phyloP scores from a whole-genome alignment of 495 filamentous ascomycete genomes.

The Tetracladium setigerum region DNA sequence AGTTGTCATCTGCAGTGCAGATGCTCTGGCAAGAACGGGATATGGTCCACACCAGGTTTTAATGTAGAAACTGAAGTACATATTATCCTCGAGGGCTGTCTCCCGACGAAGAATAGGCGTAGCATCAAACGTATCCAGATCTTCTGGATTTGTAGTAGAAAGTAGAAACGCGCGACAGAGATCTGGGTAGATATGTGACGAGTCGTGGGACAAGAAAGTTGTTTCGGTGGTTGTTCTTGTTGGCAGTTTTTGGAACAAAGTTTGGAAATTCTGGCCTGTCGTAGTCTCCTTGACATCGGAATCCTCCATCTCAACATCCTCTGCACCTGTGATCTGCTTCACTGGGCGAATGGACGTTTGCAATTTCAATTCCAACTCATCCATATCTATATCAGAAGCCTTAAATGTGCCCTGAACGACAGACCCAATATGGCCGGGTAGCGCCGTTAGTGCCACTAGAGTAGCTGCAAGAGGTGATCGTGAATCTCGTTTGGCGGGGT shows the following conservation, averaged over 20 bases:
- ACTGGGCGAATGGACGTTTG: conserved; percentile 52
- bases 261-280: conserved; percentile 10
- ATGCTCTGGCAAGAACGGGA: conserved; percentile 55
- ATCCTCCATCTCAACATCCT: conserved; percentile 48
- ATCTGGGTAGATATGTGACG: conserved; percentile 38
- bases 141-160: conserved; percentile 39
- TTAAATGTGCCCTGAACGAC: conserved; percentile 51
- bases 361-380: conserved; percentile 61
- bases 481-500: conserved; percentile 37
- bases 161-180: conserved; percentile 58
- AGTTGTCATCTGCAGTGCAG: conserved; percentile 57
- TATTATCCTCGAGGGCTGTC: conserved; percentile 46
- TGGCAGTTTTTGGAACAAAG: conserved; percentile 26
- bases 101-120: conserved; percentile 49
- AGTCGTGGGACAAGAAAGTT: conserved; percentile 41
- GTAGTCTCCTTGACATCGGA: conserved; percentile 18
- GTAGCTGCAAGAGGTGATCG: conserved; percentile 56
- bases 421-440: conserved; percentile 42
- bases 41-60: conserved; percentile 65
- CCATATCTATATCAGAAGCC: conserved; percentile 55
- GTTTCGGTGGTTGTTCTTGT: conserved; percentile 26
- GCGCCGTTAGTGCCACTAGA: conserved; percentile 53
- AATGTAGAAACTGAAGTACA: conserved; percentile 71
- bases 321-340: conserved; percentile 25
- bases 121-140: conserved; percentile 49